Percentiles rank a stretch among this genome's conserved stretches.
Evolutionary conservation across 139 green algal genomes (phyloP).

Genomic region (Micractinium conductrix): DNA sequence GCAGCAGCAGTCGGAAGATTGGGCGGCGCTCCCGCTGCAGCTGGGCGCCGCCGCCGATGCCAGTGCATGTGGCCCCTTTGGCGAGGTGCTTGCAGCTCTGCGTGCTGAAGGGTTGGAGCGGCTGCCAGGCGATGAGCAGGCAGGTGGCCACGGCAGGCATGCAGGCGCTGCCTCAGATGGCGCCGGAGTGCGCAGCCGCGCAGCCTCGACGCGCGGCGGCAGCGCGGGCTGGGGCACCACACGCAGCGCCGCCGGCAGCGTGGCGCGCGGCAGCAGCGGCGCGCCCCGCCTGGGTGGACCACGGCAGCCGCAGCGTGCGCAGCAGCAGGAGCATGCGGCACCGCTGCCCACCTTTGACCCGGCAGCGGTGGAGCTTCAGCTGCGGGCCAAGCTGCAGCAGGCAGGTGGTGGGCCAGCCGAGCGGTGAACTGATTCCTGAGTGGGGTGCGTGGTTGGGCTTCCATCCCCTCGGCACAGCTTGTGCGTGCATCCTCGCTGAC

Average conservation of each 20-base stretch:
- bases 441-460: background rate
- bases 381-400: conserved; percentile 9
- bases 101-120: background rate
- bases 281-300: background rate
- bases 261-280: background rate
- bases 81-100: background rate
- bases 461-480: background rate
- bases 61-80: background rate
- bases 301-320: background rate
- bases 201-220: background rate
- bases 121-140: background rate
- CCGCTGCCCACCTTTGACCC: background rate
- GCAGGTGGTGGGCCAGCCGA: background rate
- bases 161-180: background rate
- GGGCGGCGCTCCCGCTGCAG: background rate
- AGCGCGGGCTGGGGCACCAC: background rate
- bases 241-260: background rate
- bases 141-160: background rate
- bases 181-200: background rate
- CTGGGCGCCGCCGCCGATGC: background rate
- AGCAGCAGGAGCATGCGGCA: background rate
- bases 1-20: background rate
- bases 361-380: background rate
- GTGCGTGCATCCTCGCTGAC: background rate
- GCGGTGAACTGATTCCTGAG: background rate